Base-by-base conservation (phyloP, 257 asterid genomes). In the Petrea volubilis region DNA sequence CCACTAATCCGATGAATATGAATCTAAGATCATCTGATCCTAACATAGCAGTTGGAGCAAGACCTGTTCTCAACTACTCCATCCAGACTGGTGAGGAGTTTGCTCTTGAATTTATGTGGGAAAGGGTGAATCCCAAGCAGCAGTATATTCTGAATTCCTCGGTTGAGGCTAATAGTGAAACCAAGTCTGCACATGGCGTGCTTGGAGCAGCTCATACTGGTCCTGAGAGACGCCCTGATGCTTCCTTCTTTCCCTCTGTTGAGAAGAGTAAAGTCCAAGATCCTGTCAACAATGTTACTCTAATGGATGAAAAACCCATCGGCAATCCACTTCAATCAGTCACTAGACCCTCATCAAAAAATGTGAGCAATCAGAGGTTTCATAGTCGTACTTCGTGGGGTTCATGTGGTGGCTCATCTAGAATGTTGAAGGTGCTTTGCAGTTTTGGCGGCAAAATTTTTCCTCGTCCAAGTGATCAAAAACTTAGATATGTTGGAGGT, bases 11-110 rank as follows among this genome's bases (percentile, higher is more conserved):
- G 52, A 68, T 80, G 64, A 83, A 86, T 68, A 75, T 80, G 47
- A 85, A 82, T 71, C 64, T 79, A 20, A 80, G 93, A 67, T 91
- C 92, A 5, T 79, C 90, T 20, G 92, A 85, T 72, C 63, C 59
- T 64, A 80, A 76, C 77, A 46, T 60, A 31, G 74, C 84, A 63
- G 81, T 78, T 73, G 90, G 81, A 69, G 71, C 90, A 75, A 86
- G 88, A 67, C 96, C 97, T 67, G 94, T 89, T 79, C 85, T 73
- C 62, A 90, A 93, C 77, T 93, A 79, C 77, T 93, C 98, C 78
- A 89, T 91, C 63, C 98, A 91, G 82, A 93, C 97, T 13, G 98
- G 98, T 20, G 98, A 93, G 88, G 98, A 89, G 79, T 91, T 93
- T 69, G 86, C 96, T 64, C 82, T 93, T 69, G 98, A 91, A 74